These are phyloP conservation scores for Ascomycota sp. DNA, from an alignment of 2,329 filamentous ascomycete genomes.

Conservation along the genomic window DNA sequence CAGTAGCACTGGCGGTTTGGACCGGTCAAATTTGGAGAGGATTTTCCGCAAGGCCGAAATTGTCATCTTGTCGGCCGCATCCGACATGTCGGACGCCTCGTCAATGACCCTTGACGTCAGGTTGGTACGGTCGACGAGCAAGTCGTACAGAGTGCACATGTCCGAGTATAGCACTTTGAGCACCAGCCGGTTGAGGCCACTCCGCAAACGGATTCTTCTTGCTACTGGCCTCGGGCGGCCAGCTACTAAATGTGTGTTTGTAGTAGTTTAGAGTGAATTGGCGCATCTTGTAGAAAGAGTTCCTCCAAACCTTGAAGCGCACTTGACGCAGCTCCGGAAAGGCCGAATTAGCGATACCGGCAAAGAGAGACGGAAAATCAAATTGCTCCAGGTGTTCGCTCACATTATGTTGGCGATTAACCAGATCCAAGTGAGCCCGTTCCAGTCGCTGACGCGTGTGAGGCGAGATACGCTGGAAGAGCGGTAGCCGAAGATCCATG, in stretches of 20 bases:
- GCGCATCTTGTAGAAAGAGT: conserved; percentile 53
- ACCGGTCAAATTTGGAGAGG: conserved; percentile 73
- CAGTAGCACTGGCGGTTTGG: conserved; percentile 72
- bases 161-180: conserved; percentile 69
- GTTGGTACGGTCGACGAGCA: conserved; percentile 61
- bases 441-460: conserved; percentile 64
- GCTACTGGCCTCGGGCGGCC: conserved; percentile 79
- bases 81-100: conserved; percentile 34
- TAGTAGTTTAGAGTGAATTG: conserved; percentile 51
- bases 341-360: conserved; percentile 70
- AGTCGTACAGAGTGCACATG: conserved; percentile 69
- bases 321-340: conserved; percentile 56
- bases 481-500: conserved; percentile 41
- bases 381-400: conserved; percentile 65
- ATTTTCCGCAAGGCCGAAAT: conserved; percentile 56
- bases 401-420: conserved; percentile 49
- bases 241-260: conserved; percentile 39
- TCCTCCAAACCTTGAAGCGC: conserved; percentile 69
- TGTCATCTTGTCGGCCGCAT: conserved; percentile 37
- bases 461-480: conserved; percentile 49
- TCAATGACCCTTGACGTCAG: conserved; percentile 64
- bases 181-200: conserved; percentile 65
- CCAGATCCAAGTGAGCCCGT: conserved; percentile 60
- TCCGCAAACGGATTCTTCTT: conserved; percentile 85
- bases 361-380: conserved; percentile 77